These are phyloP conservation scores for Euphorbia pulcherrima DNA, from an alignment of 345 rosid genomes.

Conservation along the genomic window DNA sequence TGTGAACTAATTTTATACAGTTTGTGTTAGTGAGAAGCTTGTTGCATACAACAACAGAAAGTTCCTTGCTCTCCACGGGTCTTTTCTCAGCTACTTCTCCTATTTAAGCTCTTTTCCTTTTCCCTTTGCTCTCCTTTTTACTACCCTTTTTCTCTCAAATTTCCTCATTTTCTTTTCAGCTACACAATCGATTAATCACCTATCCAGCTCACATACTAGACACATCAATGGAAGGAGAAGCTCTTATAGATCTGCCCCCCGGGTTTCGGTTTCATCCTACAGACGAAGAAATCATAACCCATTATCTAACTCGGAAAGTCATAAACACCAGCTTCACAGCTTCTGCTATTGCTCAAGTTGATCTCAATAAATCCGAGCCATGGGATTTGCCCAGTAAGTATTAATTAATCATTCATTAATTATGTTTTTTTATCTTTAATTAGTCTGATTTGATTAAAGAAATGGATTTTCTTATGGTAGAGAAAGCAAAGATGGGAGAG, in stretches of 20 bases:
- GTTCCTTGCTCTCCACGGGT: slow-evolving; percentile 76
- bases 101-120: slow-evolving; percentile 50
- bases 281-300: slow-evolving; percentile 76
- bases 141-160: slow-evolving; percentile 26
- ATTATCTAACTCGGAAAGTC: slow-evolving; percentile 62
- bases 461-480: slow-evolving; percentile 30
- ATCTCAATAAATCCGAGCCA: slow-evolving; percentile 89
- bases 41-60: slow-evolving; percentile 23
- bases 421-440: too few relatives aligned
- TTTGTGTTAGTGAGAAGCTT: slow-evolving; percentile 44
- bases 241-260: slow-evolving; percentile 60
- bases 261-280: slow-evolving; percentile 94
- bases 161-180: neutral
- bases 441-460: too few relatives aligned
- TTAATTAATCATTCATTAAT: neutral
- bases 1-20: too few relatives aligned
- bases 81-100: slow-evolving; percentile 36
- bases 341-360: slow-evolving; percentile 63
- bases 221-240: slow-evolving; percentile 58
- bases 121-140: slow-evolving; percentile 46
- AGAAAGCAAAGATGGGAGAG: slow-evolving; percentile 94
- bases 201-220: too few relatives aligned
- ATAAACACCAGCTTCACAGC: slow-evolving; percentile 47
- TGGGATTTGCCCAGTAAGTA: slow-evolving; percentile 93
- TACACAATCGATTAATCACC: too few relatives aligned